Evolutionary conservation across 495 filamentous ascomycete species (phyloP).

Genomic region (Extremus antarcticus): DNA sequence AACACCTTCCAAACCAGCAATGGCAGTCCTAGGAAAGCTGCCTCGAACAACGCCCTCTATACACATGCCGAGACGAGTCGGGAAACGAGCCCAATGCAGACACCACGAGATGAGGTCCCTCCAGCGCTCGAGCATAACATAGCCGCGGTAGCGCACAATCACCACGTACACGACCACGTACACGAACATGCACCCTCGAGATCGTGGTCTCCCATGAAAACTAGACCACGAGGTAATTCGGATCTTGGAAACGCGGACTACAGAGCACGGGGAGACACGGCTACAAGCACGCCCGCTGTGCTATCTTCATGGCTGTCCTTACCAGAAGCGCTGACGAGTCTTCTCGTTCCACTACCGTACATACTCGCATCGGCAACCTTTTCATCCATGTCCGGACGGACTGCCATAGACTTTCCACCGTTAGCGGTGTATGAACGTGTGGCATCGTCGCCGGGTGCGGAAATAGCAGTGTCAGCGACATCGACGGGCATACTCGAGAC

Average conservation of each 20-base stretch:
- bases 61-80: slow-evolving; percentile 14
- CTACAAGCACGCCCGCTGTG: background rate
- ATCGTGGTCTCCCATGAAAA: slow-evolving; percentile 8
- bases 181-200: background rate
- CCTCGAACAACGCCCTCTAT: slow-evolving; percentile 11
- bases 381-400: slow-evolving; percentile 5
- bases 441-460: background rate
- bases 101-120: background rate
- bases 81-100: slow-evolving; percentile 10
- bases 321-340: slow-evolving; percentile 17
- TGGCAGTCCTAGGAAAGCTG: slow-evolving; percentile 10
- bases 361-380: slow-evolving; percentile 20
- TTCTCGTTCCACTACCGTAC: slow-evolving; percentile 22
- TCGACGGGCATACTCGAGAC: background rate
- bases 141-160: slow-evolving; percentile 1
- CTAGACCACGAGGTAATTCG: slow-evolving; percentile 15
- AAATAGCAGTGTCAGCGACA: background rate
- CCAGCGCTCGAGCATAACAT: slow-evolving; percentile 3
- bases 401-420: background rate
- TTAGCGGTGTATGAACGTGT: background rate
- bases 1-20: slow-evolving; percentile 4
- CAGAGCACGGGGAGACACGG: background rate
- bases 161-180: slow-evolving; percentile 2
- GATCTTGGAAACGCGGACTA: slow-evolving; percentile 9
- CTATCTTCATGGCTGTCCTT: slow-evolving; percentile 10